Conservation (phyloP, 2,329 filamentous ascomycete genomes). For the Fusarium sacchari region DNA sequence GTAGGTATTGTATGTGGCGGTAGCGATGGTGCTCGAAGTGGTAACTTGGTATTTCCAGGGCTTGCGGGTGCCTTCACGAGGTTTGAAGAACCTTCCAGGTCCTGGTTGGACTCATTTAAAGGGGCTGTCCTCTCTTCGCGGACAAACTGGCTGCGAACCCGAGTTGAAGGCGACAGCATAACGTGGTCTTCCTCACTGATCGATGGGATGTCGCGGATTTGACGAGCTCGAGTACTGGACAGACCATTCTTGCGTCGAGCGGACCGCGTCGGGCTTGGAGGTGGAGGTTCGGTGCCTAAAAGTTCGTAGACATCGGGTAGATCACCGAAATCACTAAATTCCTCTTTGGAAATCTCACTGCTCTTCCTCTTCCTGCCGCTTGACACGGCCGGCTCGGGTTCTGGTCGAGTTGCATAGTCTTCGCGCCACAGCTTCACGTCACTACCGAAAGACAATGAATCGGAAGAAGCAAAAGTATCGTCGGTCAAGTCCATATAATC, state of each 20-base stretch:
- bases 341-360: constrained; percentile 54
- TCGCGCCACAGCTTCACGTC: constrained; percentile 57
- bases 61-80: constrained; percentile 14
- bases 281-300: constrained; percentile 53
- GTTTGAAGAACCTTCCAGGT: constrained; percentile 9
- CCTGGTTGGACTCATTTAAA: constrained; percentile 1
- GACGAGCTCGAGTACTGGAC: constrained; percentile 32
- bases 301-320: constrained; percentile 66
- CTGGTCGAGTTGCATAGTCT: constrained; percentile 52
- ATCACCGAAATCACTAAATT: constrained; percentile 53
- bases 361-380: constrained; percentile 64
- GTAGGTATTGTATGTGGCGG: not conserved
- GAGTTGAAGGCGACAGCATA: constrained; percentile 44
- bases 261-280: constrained; percentile 48
- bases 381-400: constrained; percentile 51
- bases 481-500: constrained; percentile 56
- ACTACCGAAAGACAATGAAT: constrained; percentile 50
- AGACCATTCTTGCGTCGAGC: constrained; percentile 33
- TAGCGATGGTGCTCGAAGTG: not conserved
- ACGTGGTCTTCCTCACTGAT: constrained; percentile 34
- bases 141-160: constrained; percentile 23
- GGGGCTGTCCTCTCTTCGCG: constrained; percentile 2
- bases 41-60: not conserved
- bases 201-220: constrained; percentile 27
- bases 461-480: constrained; percentile 48